These are phyloP conservation scores for Phaeotremella skinneri DNA, from an alignment of 768 basidiomycete genomes.

Conservation along the genomic window DNA sequence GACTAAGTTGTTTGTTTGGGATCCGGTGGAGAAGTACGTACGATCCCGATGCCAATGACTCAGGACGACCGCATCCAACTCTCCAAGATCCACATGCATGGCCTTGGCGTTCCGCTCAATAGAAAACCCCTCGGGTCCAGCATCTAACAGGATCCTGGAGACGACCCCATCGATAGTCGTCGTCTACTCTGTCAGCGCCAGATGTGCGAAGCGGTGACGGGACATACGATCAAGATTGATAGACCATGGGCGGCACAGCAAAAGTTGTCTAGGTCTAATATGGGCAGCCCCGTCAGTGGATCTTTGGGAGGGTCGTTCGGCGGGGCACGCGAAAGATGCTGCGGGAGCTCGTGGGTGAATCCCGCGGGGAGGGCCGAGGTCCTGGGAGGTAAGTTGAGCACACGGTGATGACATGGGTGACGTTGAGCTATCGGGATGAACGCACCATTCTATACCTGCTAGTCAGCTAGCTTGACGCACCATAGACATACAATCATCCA, in stretches of 20 bases:
- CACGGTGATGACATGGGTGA: background rate
- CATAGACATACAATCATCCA: conserved; percentile 21
- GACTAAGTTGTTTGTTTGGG: background rate
- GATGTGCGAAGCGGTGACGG: background rate
- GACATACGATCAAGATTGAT: conserved; percentile 69
- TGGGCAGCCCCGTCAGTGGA: conserved; percentile 59
- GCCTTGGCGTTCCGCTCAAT: conserved; percentile 70
- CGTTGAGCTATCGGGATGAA: conserved; percentile 1
- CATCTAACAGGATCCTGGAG: conserved; percentile 72
- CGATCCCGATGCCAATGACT: conserved; percentile 74
- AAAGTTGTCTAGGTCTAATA: conserved; percentile 70
- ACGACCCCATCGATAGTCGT: conserved; percentile 55
- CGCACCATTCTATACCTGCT: conserved; percentile 67
- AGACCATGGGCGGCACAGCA: conserved; percentile 82
- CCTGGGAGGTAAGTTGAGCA: conserved; percentile 54
- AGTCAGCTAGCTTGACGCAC: background rate
- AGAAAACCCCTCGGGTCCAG: conserved; percentile 73
- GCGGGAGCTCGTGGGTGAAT: conserved; percentile 68
- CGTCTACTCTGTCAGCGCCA: conserved; percentile 56
- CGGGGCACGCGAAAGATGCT: conserved; percentile 57
- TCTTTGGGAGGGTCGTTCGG: conserved; percentile 57
- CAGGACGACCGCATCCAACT: conserved; percentile 65
- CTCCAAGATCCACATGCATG: conserved; percentile 59
- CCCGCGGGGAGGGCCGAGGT: conserved; percentile 76
- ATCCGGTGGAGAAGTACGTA: background rate